These are phyloP conservation scores for Nakazawaea pomicola DNA, from an alignment of 805 yeast species.

Conservation along the genomic window DNA sequence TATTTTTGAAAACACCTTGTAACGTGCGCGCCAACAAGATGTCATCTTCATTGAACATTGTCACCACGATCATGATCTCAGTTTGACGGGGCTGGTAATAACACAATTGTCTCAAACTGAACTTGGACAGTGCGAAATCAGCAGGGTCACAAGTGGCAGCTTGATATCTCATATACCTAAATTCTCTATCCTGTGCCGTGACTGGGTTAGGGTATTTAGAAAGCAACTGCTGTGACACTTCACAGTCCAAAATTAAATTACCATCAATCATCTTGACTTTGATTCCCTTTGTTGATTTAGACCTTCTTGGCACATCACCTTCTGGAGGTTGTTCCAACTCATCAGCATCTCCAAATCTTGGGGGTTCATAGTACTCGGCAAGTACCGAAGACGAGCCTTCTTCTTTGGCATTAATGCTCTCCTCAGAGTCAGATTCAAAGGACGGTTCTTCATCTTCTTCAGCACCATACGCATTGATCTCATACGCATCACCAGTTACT, in stretches of 20 bases:
- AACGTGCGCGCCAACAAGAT: conserved; percentile 76
- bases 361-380: conserved; percentile 7
- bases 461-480: conserved; percentile 9
- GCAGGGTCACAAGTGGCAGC: conserved; percentile 92
- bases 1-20: conserved; percentile 87
- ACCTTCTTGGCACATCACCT: conserved; percentile 7
- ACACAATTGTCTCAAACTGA: conserved; percentile 78
- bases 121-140: conserved; percentile 54
- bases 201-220: conserved; percentile 42
- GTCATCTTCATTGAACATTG: conserved; percentile 90
- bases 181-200: conserved; percentile 48
- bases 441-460: conserved; percentile 6
- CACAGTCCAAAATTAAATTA: conserved; percentile 83
- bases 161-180: conserved; percentile 84
- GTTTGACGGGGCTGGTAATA: conserved; percentile 77
- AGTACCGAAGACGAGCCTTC: conserved; percentile 2
- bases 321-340: conserved; percentile 4
- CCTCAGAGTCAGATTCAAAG: conserved; percentile 1
- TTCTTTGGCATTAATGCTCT: conserved; percentile 6
- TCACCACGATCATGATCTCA: conserved; percentile 79
- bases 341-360: conserved; percentile 8
- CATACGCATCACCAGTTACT: conserved; percentile 24
- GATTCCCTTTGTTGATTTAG: conserved; percentile 11
- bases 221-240: conserved; percentile 68
- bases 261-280: conserved; percentile 59